Evolutionary conservation across 139 green algal genomes (phyloP).

Genomic region (Tetraselmis striata): DNA sequence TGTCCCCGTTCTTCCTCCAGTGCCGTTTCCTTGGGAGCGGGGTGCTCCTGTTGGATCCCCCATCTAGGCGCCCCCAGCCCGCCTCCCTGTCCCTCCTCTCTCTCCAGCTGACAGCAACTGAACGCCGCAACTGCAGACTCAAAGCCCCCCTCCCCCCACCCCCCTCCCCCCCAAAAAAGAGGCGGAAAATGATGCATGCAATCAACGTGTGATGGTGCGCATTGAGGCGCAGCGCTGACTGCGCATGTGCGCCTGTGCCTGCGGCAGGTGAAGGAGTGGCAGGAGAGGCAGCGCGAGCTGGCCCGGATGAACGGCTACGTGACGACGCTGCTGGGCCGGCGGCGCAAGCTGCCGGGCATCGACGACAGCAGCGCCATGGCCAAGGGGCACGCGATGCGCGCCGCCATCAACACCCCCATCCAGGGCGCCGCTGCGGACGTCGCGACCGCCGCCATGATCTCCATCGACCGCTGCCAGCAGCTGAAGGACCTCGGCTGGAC

Average conservation of each 20-base stretch:
- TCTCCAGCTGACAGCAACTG: too few species aligned
- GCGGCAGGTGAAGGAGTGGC: constrained; percentile 67
- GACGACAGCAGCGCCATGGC: constrained; percentile 1
- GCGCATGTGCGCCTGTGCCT: too few species aligned
- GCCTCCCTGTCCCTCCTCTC: too few species aligned
- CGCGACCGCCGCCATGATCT: constrained; percentile 87
- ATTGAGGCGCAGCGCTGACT: too few species aligned
- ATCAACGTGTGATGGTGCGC: too few species aligned
- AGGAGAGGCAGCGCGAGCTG: constrained; percentile 50
- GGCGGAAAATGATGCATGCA: too few species aligned
- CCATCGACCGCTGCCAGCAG: constrained; percentile 52
- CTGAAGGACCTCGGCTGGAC: constrained; percentile 75
- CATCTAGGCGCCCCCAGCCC: too few species aligned
- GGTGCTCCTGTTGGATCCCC: neutral
- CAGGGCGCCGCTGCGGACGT: constrained; percentile 92
- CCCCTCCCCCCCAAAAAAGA: too few species aligned
- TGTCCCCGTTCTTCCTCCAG: neutral
- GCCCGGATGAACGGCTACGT: constrained; percentile 53
- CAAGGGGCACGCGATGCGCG: constrained; percentile 50
- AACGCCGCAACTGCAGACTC: too few species aligned
- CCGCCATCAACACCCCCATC: constrained; percentile 98
- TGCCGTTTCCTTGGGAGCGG: neutral
- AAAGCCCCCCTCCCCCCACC: too few species aligned
- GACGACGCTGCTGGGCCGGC: constrained; percentile 80
- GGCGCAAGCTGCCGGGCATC: constrained; percentile 62